Conservation (phyloP, 2,329 filamentous ascomycete genomes). For the Exophiala sideris region DNA sequence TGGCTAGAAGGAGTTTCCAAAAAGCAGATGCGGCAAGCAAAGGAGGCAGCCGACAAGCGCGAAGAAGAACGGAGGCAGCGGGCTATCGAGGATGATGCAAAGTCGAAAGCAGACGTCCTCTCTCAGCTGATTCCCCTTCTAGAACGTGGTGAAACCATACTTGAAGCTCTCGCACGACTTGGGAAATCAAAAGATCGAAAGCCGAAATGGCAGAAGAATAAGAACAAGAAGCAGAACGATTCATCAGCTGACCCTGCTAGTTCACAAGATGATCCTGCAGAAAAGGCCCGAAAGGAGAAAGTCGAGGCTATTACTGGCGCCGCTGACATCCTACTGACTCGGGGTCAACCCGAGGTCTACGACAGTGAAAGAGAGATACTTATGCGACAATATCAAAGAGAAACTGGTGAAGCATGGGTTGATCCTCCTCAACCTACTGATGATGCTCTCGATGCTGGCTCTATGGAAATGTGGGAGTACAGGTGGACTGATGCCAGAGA, state of each 20-base stretch:
- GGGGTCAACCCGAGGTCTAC: slow-evolving; percentile 87
- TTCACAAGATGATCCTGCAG: slow-evolving; percentile 61
- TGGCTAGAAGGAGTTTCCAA: slow-evolving; percentile 93
- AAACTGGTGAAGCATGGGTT: slow-evolving; percentile 81
- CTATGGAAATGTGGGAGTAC: slow-evolving; percentile 72
- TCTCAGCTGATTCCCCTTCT: slow-evolving; percentile 68
- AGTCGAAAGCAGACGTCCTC: slow-evolving; percentile 71
- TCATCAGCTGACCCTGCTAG: slow-evolving; percentile 8
- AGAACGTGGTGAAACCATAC: slow-evolving; percentile 75
- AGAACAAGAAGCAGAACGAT: slow-evolving; percentile 40
- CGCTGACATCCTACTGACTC: slow-evolving; percentile 77
- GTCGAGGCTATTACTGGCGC: slow-evolving; percentile 85
- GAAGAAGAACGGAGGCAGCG: slow-evolving; percentile 71
- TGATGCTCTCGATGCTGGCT: slow-evolving; percentile 28
- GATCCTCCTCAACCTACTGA: slow-evolving; percentile 36
- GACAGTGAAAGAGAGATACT: slow-evolving; percentile 81
- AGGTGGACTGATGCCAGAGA: slow-evolving; percentile 88
- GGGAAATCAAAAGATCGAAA: slow-evolving; percentile 61
- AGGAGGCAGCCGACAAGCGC: slow-evolving; percentile 79
- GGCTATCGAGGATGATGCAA: slow-evolving; percentile 69
- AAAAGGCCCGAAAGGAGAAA: slow-evolving; percentile 64
- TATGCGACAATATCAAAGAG: slow-evolving; percentile 74
- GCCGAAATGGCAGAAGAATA: slow-evolving; percentile 38
- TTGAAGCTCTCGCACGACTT: slow-evolving; percentile 82
- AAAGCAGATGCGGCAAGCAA: slow-evolving; percentile 86